Conservation (phyloP, 176 grass and related monocot species). For the Hyparrhenia diplandra region DNA sequence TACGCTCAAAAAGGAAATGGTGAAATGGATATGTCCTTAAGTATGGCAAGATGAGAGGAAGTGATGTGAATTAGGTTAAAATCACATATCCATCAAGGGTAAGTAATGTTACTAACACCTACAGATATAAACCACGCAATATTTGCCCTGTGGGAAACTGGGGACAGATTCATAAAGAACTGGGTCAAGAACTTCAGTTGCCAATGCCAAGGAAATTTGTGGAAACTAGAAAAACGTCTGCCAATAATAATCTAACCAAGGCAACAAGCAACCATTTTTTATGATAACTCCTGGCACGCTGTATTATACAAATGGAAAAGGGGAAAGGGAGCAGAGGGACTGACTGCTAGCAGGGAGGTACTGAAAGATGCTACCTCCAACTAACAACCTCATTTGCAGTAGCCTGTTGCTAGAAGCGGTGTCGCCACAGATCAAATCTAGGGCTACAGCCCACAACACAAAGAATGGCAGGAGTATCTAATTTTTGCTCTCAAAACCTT, state of each 20-base stretch:
- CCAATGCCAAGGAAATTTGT: too few relatives aligned
- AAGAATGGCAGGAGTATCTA: not conserved
- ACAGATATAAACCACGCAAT: too few relatives aligned
- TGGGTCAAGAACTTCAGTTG: too few relatives aligned
- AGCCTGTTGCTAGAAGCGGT: not conserved
- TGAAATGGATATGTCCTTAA: not conserved
- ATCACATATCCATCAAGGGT: not conserved
- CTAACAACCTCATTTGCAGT: not conserved
- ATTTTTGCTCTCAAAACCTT: not conserved
- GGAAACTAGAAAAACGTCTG: too few relatives aligned
- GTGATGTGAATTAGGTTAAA: not conserved
- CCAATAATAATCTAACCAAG: too few relatives aligned
- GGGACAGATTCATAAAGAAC: too few relatives aligned
- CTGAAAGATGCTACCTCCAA: not conserved
- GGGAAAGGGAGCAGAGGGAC: too few relatives aligned
- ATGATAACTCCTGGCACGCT: too few relatives aligned
- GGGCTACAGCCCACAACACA: not conserved
- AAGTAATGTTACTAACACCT: not conserved
- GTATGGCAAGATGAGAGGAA: not conserved
- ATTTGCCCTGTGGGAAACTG: too few relatives aligned
- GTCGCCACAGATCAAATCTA: not conserved
- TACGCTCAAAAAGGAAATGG: not conserved
- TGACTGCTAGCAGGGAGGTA: not conserved
- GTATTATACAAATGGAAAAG: too few relatives aligned
- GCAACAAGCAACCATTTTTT: too few relatives aligned